Evolutionary conservation across 331 rosid species (phyloP).

Genomic region (Dryas integrifolia): DNA sequence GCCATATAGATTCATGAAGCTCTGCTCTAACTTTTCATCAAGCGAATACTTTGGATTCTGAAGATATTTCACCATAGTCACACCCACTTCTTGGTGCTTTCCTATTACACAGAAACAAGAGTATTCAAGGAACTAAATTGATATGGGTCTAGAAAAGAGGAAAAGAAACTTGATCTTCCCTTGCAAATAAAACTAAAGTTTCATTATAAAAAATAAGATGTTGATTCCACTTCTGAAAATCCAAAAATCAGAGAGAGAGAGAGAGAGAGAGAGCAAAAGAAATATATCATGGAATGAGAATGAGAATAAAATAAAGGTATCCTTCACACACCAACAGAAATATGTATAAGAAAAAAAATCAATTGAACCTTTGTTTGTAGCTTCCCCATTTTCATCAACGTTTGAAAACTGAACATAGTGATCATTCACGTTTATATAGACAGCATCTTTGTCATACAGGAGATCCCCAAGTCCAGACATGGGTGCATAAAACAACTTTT

Average conservation of each 20-base stretch:
- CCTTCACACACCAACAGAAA: conserved; percentile 6
- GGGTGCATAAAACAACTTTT: conserved; percentile 84
- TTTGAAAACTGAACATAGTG: conserved; percentile 80
- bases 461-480: conserved; percentile 99
- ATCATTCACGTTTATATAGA: conserved; percentile 81
- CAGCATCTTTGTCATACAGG: conserved; percentile 90
- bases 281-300: background rate
- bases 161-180: background rate
- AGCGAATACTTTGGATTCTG: conserved; percentile 73
- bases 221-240: background rate
- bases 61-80: conserved; percentile 71
- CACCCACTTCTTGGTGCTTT: conserved; percentile 73
- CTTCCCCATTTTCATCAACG: conserved; percentile 52
- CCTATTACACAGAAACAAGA: conserved; percentile 44
- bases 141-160: conserved; percentile 9
- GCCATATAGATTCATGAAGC: conserved; percentile 54
- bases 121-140: conserved; percentile 14
- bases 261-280: background rate
- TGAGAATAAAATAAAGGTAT: conserved; percentile 13
- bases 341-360: conserved; percentile 6
- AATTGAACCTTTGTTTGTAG: conserved; percentile 50
- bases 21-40: conserved; percentile 75
- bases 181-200: background rate
- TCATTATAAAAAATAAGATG: background rate
- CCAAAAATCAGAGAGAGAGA: background rate